Conservation (phyloP, 2,329 filamentous ascomycete genomes). For the Cryphonectria naterciae region DNA sequence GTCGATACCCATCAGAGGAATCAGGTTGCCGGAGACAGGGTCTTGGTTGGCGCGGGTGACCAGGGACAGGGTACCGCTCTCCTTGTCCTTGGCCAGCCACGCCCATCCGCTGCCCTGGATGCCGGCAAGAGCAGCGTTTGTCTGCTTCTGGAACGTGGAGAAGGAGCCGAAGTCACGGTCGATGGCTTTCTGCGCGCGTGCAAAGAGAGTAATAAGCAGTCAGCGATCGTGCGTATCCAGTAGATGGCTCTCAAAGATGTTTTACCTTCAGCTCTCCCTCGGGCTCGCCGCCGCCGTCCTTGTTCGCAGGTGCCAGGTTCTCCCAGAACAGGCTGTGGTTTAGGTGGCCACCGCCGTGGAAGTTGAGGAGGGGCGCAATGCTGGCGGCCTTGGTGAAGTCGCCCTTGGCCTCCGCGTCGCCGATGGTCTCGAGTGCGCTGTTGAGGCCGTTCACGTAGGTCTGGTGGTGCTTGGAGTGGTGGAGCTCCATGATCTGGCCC, state of each 20-base stretch:
- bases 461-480: constrained; percentile 80
- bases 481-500: constrained; percentile 78
- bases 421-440: constrained; percentile 63
- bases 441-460: constrained; percentile 80
- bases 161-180: constrained; percentile 70
- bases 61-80: constrained; percentile 63
- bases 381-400: constrained; percentile 56
- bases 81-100: constrained; percentile 78
- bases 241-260: background rate
- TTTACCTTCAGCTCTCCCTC: constrained; percentile 62
- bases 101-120: constrained; percentile 91
- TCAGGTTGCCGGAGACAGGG: constrained; percentile 80
- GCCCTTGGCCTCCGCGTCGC: constrained; percentile 65
- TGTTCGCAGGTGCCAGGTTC: constrained; percentile 72
- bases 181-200: constrained; percentile 57
- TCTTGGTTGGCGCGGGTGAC: constrained; percentile 85
- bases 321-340: constrained; percentile 95
- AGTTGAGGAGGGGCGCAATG: constrained; percentile 67
- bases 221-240: constrained; percentile 30
- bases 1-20: constrained; percentile 85
- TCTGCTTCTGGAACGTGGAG: constrained; percentile 66
- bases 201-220: constrained; percentile 1
- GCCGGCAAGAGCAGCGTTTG: constrained; percentile 69
- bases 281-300: constrained; percentile 64
- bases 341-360: constrained; percentile 90